Conservation (phyloP, 345 rosid genomes). For the Excoecaria agallocha region DNA sequence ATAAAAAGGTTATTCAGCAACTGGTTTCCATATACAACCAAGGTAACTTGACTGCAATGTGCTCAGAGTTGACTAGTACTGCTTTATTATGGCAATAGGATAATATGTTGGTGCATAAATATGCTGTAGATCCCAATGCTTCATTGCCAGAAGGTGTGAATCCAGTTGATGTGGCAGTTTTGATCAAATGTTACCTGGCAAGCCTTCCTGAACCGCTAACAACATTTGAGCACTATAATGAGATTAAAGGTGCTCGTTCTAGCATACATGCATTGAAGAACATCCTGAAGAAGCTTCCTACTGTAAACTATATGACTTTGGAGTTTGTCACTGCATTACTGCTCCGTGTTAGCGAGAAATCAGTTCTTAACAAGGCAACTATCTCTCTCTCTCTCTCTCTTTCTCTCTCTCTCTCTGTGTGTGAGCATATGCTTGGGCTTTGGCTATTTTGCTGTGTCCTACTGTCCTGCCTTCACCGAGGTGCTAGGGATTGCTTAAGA, state of each 20-base stretch:
- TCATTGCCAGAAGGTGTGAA: constrained; percentile 72
- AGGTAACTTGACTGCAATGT: constrained; percentile 44
- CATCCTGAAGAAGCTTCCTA: constrained; percentile 76
- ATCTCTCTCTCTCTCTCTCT: too few species aligned
- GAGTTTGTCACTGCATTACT: constrained; percentile 78
- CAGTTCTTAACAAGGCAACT: constrained; percentile 75
- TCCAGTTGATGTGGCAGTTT: constrained; percentile 71
- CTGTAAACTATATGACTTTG: constrained; percentile 76
- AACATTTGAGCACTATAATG: constrained; percentile 74
- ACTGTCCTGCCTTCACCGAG: background rate
- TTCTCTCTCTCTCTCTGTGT: background rate
- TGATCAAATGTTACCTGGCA: constrained; percentile 77
- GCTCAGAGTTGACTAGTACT: background rate
- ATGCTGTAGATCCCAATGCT: constrained; percentile 57
- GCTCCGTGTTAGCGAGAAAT: constrained; percentile 80
- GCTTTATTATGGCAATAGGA: constrained; percentile 8
- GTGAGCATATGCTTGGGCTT: background rate
- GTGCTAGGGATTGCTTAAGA: background rate
- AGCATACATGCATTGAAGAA: constrained; percentile 63
- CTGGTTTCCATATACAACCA: constrained; percentile 72
- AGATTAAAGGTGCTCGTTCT: constrained; percentile 72
- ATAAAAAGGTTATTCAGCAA: constrained; percentile 65
- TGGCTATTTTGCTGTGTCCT: background rate
- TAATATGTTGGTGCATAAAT: constrained; percentile 11
- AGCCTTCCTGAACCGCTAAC: constrained; percentile 91